Conservation (phyloP, 768 basidiomycete species). For the Lentinula guzmanii region DNA sequence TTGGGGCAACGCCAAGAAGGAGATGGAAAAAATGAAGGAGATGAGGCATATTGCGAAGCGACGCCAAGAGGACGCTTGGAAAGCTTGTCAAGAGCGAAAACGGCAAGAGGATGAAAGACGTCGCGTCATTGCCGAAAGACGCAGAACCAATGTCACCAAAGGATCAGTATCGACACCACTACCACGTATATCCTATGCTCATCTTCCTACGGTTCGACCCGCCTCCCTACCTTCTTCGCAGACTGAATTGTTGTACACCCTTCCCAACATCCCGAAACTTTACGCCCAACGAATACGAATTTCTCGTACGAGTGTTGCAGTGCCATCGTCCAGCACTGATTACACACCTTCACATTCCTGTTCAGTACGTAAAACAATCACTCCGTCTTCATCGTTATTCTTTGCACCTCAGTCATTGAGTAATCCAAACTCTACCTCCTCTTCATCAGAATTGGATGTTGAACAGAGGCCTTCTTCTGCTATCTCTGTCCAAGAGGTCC, state of each 20-base stretch:
- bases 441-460: not conserved
- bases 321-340: constrained; percentile 15
- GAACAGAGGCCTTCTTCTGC: not conserved
- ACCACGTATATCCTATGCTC: constrained; percentile 5
- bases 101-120: not conserved
- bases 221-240: not conserved
- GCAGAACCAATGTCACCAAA: not conserved
- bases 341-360: not conserved
- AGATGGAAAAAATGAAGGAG: constrained; percentile 16
- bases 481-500: constrained; percentile 35
- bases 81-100: not conserved
- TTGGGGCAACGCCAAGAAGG: constrained; percentile 18
- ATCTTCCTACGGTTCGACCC: not conserved
- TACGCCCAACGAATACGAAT: constrained; percentile 9
- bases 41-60: constrained; percentile 11
- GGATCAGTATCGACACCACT: not conserved
- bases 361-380: not conserved
- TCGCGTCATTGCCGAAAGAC: not conserved
- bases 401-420: not conserved
- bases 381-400: not conserved
- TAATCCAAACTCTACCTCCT: not conserved
- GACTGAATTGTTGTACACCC: constrained; percentile 1
- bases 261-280: constrained; percentile 1
- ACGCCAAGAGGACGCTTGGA: constrained; percentile 14
- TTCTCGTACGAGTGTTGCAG: constrained; percentile 13